Conservation (phyloP, 768 basidiomycete species). For the Collybia nuda region DNA sequence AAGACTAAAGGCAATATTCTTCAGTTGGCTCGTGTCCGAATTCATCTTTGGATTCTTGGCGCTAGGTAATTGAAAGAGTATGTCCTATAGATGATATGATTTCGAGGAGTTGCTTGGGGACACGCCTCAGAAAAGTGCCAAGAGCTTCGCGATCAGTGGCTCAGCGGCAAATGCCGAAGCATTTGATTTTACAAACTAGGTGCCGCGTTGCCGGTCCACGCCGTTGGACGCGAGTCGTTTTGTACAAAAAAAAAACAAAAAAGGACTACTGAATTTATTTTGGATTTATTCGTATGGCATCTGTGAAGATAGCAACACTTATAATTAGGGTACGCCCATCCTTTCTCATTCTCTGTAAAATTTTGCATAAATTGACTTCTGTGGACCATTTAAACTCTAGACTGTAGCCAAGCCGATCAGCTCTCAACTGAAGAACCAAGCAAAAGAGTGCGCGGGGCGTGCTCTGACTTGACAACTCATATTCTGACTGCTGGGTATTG, state of each 20-base stretch:
- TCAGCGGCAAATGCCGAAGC: no score
- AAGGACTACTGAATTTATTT: background rate
- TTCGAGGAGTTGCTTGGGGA: no score
- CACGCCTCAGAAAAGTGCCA: no score
- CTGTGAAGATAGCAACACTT: constrained; percentile 73
- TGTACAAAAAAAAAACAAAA: no score
- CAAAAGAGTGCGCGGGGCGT: constrained; percentile 54
- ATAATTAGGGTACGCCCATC: constrained; percentile 46
- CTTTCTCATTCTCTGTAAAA: background rate
- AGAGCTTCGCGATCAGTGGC: no score
- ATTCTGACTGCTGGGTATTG: background rate
- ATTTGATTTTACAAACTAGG: no score
- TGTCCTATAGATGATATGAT: no score
- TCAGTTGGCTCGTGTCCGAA: no score
- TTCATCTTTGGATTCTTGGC: no score
- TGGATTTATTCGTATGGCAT: constrained; percentile 49
- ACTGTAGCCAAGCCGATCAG: constrained; percentile 87
- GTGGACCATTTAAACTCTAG: constrained; percentile 36
- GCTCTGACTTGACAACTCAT: background rate
- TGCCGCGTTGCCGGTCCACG: no score
- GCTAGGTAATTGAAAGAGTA: no score
- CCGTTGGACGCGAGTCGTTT: background rate
- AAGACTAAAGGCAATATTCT: no score
- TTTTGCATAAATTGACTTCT: constrained; percentile 2
- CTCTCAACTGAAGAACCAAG: constrained; percentile 64